phyloP scores from a whole-genome alignment of 2,329 filamentous ascomycete species.

The Neonectria neomacrospora region DNA sequence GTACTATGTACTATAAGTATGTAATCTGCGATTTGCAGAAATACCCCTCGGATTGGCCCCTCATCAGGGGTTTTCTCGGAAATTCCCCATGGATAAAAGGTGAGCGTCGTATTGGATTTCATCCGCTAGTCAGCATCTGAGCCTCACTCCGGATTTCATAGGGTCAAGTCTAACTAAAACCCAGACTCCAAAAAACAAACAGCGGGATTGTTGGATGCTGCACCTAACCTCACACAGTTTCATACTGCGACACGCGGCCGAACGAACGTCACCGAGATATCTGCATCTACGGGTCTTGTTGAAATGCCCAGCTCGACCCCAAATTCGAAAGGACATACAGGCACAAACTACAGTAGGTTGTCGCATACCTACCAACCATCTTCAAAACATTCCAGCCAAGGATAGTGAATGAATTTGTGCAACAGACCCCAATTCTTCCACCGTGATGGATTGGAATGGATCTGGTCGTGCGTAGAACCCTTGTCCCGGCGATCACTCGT shows the following conservation, averaged over 20 bases:
- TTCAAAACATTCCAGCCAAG: slow-evolving; percentile 25
- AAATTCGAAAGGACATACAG: too few relatives aligned
- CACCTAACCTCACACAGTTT: neutral
- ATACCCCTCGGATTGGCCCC: slow-evolving; percentile 32
- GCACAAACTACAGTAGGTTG: neutral
- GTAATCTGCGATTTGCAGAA: slow-evolving; percentile 34
- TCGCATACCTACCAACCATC: too few relatives aligned
- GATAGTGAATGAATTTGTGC: slow-evolving; percentile 9
- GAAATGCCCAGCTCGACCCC: neutral
- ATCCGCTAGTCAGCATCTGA: slow-evolving; percentile 31
- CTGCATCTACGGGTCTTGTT: neutral
- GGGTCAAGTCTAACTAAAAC: slow-evolving; percentile 2
- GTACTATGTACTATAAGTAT: too few relatives aligned
- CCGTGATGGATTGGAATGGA: slow-evolving; percentile 35
- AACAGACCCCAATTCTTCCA: neutral
- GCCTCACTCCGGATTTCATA: slow-evolving; percentile 21
- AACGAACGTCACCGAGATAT: neutral
- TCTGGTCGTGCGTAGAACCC: slow-evolving; percentile 17
- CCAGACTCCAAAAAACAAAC: slow-evolving; percentile 21
- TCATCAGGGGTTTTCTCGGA: slow-evolving; percentile 19
- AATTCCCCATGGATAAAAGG: slow-evolving; percentile 26
- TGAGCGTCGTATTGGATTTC: slow-evolving; percentile 25
- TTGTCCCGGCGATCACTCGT: slow-evolving; percentile 33
- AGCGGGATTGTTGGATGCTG: slow-evolving; percentile 3
- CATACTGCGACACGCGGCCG: neutral